A percentile compares a stretch with the other conserved stretches of the same genome.
Conservation (phyloP, 2,329 filamentous ascomycete genomes). For the Diaporthe sp. region DNA sequence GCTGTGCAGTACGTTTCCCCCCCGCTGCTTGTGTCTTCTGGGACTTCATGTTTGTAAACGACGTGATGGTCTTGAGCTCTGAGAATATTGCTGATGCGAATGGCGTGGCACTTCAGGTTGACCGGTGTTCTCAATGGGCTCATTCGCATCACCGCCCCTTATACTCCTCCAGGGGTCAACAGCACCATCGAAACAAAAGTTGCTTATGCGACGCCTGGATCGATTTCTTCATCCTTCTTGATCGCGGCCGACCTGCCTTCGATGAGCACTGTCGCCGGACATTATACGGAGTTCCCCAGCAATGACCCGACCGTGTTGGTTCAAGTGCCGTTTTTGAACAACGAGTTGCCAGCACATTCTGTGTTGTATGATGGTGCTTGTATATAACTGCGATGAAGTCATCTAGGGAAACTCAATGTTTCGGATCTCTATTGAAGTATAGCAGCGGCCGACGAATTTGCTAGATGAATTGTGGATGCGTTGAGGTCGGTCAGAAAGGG, state of each 20-base stretch:
- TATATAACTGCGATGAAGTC: not conserved
- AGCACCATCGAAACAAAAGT: constrained; percentile 38
- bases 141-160: constrained; percentile 48
- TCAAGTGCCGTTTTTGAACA: constrained; percentile 47
- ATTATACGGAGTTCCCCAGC: constrained; percentile 51
- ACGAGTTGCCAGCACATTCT: constrained; percentile 45
- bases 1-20: constrained; percentile 46
- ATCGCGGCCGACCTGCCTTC: constrained; percentile 48
- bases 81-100: not conserved
- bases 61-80: no score
- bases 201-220: constrained; percentile 49
- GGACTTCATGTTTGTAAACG: not conserved
- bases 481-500: not conserved
- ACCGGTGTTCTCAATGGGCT: constrained; percentile 50
- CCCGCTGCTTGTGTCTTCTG: not conserved
- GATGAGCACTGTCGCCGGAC: constrained; percentile 46
- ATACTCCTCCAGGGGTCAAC: constrained; percentile 36
- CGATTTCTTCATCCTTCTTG: constrained; percentile 47
- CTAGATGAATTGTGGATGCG: not conserved
- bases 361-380: constrained; percentile 49
- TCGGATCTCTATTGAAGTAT: not conserved
- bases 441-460: not conserved
- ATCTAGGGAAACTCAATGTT: no score
- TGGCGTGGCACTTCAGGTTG: constrained; percentile 40
- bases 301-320: constrained; percentile 49